phyloP scores from a whole-genome alignment of 345 rosid species.

The Eucalyptus guilfoylei region DNA sequence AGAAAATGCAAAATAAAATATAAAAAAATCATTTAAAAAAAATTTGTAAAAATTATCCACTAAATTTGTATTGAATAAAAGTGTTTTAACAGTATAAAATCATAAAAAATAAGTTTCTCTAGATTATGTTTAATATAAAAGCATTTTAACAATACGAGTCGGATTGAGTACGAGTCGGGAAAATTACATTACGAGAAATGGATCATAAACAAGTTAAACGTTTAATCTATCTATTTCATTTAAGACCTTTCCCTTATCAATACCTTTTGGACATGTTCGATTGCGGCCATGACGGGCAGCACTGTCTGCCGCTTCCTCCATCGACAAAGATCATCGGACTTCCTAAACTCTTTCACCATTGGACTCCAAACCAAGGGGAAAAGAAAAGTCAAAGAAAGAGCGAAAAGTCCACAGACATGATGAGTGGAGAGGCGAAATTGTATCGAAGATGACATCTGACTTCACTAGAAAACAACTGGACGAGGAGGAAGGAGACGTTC shows the following conservation, averaged over 20 bases:
- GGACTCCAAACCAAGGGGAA: neutral
- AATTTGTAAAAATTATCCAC: too few species aligned
- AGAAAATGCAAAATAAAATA: too few species aligned
- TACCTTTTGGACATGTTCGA: neutral
- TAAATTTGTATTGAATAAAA: too few species aligned
- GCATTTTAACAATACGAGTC: too few species aligned
- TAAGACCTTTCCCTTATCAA: neutral
- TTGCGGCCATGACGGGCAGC: neutral
- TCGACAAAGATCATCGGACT: neutral
- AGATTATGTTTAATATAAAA: too few species aligned
- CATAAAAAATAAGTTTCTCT: too few species aligned
- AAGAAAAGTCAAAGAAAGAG: neutral
- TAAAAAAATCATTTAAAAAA: too few species aligned
- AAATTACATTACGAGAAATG: too few species aligned
- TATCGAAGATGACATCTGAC: neutral
- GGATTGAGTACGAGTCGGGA: fast-evolving
- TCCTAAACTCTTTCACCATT: neutral
- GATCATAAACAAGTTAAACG: too few species aligned
- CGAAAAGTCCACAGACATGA: neutral
- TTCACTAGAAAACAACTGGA: neutral
- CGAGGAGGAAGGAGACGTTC: neutral
- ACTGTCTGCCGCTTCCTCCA: neutral
- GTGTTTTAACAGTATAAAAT: too few species aligned
- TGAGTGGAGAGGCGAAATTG: neutral
- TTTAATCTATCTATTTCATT: too few species aligned